These are phyloP conservation scores for Pyrrhoderma noxium DNA, from an alignment of 1,284 basidiomycete species.

Conservation along the genomic window DNA sequence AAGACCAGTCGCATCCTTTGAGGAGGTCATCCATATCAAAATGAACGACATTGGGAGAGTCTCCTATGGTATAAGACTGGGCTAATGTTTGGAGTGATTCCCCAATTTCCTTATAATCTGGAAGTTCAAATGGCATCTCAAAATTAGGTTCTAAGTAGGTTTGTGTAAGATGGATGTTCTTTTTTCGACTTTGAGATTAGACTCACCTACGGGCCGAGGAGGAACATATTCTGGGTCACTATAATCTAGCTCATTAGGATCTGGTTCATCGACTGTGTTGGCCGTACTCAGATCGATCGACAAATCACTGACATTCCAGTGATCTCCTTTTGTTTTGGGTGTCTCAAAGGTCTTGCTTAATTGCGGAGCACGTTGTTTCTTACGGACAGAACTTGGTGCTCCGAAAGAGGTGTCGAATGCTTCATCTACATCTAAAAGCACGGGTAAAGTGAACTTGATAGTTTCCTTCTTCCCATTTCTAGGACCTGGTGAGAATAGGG, in stretches of 20 bases:
- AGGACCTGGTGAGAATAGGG: constrained; percentile 26
- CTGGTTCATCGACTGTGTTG: constrained; percentile 30
- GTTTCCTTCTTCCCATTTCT: constrained; percentile 23
- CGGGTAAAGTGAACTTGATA: constrained; percentile 28
- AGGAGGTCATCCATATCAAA: constrained; percentile 16
- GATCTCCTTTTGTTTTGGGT: constrained; percentile 55
- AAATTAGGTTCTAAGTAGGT: constrained; percentile 38
- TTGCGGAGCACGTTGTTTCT: constrained; percentile 41
- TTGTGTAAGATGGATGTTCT: constrained; percentile 7
- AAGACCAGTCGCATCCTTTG: constrained; percentile 12
- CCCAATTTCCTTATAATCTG: constrained; percentile 50
- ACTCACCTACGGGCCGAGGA: constrained; percentile 56
- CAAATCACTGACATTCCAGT: constrained; percentile 68
- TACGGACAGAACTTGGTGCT: constrained; percentile 60
- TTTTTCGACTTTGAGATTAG: neutral
- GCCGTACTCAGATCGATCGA: constrained; percentile 39
- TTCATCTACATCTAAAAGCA: constrained; percentile 22
- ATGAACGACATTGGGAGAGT: neutral
- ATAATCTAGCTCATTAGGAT: constrained; percentile 35
- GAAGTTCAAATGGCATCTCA: constrained; percentile 48
- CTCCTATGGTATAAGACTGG: constrained; percentile 27
- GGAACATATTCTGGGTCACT: constrained; percentile 77
- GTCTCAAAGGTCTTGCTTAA: constrained; percentile 48
- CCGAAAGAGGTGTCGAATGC: constrained; percentile 31
- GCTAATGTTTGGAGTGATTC: constrained; percentile 35